Evolutionary conservation across 2,329 filamentous ascomycete genomes (phyloP).

Genomic region (Tolypocladium pustulatum): DNA sequence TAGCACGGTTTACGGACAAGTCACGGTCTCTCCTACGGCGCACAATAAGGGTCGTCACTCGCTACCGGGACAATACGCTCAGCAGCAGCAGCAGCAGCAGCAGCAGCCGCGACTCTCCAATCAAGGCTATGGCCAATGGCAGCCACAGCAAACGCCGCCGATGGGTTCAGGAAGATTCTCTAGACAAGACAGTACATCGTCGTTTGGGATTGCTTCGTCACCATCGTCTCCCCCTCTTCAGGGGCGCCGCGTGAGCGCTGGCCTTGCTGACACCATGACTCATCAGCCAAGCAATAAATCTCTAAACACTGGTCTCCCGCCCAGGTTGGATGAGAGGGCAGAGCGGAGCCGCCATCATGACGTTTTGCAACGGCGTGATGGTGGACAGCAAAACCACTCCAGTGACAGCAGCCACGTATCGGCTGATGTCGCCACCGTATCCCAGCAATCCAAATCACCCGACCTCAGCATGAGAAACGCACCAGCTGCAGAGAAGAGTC

Average conservation of each 20-base stretch:
- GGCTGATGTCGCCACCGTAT: background rate
- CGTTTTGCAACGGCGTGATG: background rate
- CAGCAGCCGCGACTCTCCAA: slow-evolving; percentile 4
- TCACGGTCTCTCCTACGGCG: slow-evolving; percentile 15
- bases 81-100: background rate
- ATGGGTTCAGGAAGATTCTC: background rate
- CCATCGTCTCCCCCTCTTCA: slow-evolving; percentile 1
- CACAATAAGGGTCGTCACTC: slow-evolving; percentile 13
- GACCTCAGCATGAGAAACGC: background rate
- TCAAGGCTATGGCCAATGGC: slow-evolving; percentile 1
- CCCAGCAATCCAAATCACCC: slow-evolving; percentile 1
- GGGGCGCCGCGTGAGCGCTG: background rate
- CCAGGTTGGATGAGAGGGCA: background rate
- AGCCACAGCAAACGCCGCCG: slow-evolving; percentile 1
- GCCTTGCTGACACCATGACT: background rate
- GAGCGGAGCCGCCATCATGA: background rate
- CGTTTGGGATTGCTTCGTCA: background rate
- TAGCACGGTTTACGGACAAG: slow-evolving; percentile 24
- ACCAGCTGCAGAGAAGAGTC: background rate
- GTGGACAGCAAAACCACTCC: background rate
- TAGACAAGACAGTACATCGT: slow-evolving; percentile 1
- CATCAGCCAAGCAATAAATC: background rate
- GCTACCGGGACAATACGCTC: slow-evolving; percentile 3
- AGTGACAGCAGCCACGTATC: background rate
- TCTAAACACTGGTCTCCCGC: background rate